A percentile compares a stretch with the other conserved stretches of the same genome.
phyloP scores from a whole-genome alignment of 495 filamentous ascomycete species.

The Daldinia loculata region DNA sequence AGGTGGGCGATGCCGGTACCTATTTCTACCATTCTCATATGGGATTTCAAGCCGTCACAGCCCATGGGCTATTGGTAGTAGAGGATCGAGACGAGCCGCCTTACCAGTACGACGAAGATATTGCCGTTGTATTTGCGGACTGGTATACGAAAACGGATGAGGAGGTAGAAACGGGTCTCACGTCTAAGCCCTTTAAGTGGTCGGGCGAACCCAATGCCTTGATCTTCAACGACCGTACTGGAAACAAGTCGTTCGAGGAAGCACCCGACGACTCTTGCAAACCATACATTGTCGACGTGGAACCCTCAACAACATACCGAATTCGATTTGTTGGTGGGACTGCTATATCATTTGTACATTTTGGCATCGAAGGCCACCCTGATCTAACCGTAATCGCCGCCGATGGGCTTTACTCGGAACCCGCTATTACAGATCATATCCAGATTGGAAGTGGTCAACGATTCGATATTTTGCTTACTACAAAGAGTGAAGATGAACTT shows the following conservation, averaged over 20 bases:
- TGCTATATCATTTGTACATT: slow-evolving; percentile 58
- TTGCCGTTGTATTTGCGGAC: slow-evolving; percentile 62
- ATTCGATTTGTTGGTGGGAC: slow-evolving; percentile 64
- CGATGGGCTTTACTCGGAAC: slow-evolving; percentile 66
- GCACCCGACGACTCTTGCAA: slow-evolving; percentile 52
- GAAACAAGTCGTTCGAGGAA: slow-evolving; percentile 46
- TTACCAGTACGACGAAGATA: slow-evolving; percentile 65
- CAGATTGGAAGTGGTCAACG: slow-evolving; percentile 65
- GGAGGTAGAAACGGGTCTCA: slow-evolving; percentile 54
- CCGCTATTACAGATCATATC: slow-evolving; percentile 56
- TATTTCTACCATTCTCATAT: slow-evolving; percentile 72
- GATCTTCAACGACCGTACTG: slow-evolving; percentile 56
- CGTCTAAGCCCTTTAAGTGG: slow-evolving; percentile 51
- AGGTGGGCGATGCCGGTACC: slow-evolving; percentile 60
- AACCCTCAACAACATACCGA: slow-evolving; percentile 66
- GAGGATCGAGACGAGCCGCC: slow-evolving; percentile 55
- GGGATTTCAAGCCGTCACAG: slow-evolving; percentile 63
- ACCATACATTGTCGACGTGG: slow-evolving; percentile 61
- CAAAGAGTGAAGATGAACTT: slow-evolving; percentile 56
- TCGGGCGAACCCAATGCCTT: slow-evolving; percentile 60
- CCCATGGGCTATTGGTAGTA: slow-evolving; percentile 63
- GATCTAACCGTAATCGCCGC: slow-evolving; percentile 62
- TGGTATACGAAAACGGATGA: slow-evolving; percentile 57
- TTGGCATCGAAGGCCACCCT: slow-evolving; percentile 62
- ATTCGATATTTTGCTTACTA: slow-evolving; percentile 61